Base-by-base conservation (phyloP, 2,329 filamentous ascomycete genomes). In the Aspergillus sclerotialis region DNA sequence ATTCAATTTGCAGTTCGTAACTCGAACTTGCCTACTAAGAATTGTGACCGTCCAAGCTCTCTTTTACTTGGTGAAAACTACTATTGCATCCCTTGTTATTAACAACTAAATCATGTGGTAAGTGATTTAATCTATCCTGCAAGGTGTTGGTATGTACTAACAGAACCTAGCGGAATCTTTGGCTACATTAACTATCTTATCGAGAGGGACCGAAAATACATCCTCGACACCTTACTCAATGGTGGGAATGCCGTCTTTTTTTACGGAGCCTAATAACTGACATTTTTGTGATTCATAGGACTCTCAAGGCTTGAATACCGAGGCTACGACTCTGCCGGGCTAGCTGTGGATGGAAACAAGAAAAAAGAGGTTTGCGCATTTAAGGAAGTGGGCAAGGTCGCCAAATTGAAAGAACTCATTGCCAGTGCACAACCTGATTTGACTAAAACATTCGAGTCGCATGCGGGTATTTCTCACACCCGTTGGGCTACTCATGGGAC, bases 301-400 rank as follows among this genome's bases (percentile, higher is more conserved):
- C 84, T 96, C 40, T 84, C 87, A 40, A 84, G 92, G 63, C 84
- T 98, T 55, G 92, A 98, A 70, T 98, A 98, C 74, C 85, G 92
- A 67, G 92, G 92, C 52, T 98, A 98, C 67, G 92, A 98, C 67
- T 96, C 92, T 46, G 90, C 92, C 43, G 92, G 92, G 72, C 76
- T 98, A 47, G 90, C 90, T 49, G 71, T 98, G 55, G 92, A 98
- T 63, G 92, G 92, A 45, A 85, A 98, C 76, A 96, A 95, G 80
- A 94, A 92, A 76, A 94, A 94, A 57, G 87, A 96, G 70, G 88
- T 96, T 49, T 78, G 86, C 48, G 89, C 92, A 44, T 96, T 88
- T 78, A 98, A 98, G 76, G 92, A 96, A 73, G 92, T 98, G 44
- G 92, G 92, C 74, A 98, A 98, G 80, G 92, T 98, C 43, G 87